Evolutionary conservation across 2,329 filamentous ascomycete species (phyloP).

Genomic region (Penicillium sp.): DNA sequence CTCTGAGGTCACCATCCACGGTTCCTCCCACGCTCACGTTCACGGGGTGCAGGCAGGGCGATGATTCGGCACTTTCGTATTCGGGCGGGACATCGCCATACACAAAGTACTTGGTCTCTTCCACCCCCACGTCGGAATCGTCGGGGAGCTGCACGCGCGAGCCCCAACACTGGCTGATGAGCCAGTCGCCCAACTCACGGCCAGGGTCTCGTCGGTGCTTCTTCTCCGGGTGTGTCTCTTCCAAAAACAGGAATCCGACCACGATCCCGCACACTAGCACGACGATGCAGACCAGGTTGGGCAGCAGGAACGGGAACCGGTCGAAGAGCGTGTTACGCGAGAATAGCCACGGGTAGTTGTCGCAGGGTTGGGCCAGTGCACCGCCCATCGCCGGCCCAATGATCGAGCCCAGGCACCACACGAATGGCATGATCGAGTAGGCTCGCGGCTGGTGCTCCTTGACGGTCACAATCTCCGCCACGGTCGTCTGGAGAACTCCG

Average conservation of each 20-base stretch:
- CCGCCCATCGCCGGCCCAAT: slow-evolving; percentile 90
- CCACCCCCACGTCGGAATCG: slow-evolving; percentile 50
- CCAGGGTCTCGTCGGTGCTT: slow-evolving; percentile 76
- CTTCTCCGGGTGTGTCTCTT: slow-evolving; percentile 88
- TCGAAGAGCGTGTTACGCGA: slow-evolving; percentile 76
- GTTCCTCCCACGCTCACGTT: slow-evolving; percentile 4
- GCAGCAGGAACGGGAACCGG: slow-evolving; percentile 82
- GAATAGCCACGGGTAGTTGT: slow-evolving; percentile 77
- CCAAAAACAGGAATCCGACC: slow-evolving; percentile 81
- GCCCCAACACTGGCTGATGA: slow-evolving; percentile 49
- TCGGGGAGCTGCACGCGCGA: slow-evolving; percentile 33
- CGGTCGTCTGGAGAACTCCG: slow-evolving; percentile 90
- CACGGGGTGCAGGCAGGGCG: slow-evolving; percentile 51
- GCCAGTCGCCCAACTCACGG: slow-evolving; percentile 72
- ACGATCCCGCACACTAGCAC: slow-evolving; percentile 75
- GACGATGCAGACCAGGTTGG: slow-evolving; percentile 85
- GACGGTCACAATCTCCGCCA: slow-evolving; percentile 87
- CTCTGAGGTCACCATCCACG: slow-evolving; percentile 26
- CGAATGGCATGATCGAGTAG: slow-evolving; percentile 96
- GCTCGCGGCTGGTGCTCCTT: slow-evolving; percentile 93
- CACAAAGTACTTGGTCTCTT: slow-evolving; percentile 53
- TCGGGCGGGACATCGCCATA: slow-evolving; percentile 64
- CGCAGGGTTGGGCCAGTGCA: slow-evolving; percentile 81
- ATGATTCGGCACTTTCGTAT: slow-evolving; percentile 63
- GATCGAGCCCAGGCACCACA: slow-evolving; percentile 97